Conservation (phyloP, 2,329 filamentous ascomycete species). For the Lachnellula arida region DNA sequence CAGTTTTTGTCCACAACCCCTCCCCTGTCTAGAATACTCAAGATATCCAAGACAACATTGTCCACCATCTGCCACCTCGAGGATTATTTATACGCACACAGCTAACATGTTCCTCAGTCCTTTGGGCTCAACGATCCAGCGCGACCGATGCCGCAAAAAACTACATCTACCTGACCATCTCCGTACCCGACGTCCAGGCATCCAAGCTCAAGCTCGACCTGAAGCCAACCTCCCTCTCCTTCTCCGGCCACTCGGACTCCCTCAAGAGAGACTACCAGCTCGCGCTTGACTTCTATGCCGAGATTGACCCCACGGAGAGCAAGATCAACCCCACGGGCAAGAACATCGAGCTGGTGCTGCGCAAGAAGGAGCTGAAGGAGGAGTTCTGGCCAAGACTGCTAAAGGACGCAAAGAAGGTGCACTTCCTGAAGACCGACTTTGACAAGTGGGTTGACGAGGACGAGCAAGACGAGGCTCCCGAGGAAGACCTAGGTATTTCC, state of each 20-base stretch:
- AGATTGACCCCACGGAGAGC: constrained; percentile 81
- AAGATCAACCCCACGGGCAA: constrained; percentile 85
- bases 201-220: constrained; percentile 77
- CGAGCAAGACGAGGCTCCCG: constrained; percentile 85
- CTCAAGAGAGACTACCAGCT: constrained; percentile 86
- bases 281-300: constrained; percentile 80
- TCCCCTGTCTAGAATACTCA: constrained; percentile 4
- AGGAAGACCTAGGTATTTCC: constrained; percentile 69
- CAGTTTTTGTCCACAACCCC: constrained; percentile 4
- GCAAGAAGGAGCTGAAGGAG: constrained; percentile 94
- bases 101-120: constrained; percentile 53
- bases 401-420: constrained; percentile 83
- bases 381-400: constrained; percentile 95
- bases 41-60: constrained; percentile 3
- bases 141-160: constrained; percentile 77
- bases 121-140: constrained; percentile 97
- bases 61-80: not conserved
- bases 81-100: not conserved
- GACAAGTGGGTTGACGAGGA: constrained; percentile 64
- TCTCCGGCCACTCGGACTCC: constrained; percentile 75
- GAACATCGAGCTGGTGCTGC: constrained; percentile 83
- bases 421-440: constrained; percentile 98
- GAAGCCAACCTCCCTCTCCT: constrained; percentile 70
- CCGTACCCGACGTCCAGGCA: constrained; percentile 76
- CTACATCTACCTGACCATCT: constrained; percentile 90